Evolutionary conservation across 2,329 filamentous ascomycete genomes (phyloP), one percentile per base, ranked within the genome.

Genomic region (Colletotrichum lini): DNA sequence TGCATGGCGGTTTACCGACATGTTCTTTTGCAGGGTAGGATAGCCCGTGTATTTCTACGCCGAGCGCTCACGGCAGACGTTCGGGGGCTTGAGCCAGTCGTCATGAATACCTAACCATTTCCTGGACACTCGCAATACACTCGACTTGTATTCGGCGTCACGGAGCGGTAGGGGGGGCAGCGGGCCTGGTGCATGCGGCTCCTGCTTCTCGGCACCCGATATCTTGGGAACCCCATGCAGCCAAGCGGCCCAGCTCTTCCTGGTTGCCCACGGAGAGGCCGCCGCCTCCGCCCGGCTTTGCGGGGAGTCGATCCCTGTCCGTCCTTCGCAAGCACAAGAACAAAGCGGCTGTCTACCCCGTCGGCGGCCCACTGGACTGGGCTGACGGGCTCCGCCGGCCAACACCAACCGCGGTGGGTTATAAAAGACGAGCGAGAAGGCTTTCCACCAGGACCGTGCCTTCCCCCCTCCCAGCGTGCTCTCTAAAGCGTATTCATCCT

Each of bases 1-100:
- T 44, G 26, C 58, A 72, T n/a, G 30, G 54, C 40, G 68, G 72
- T 65, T 70, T 76, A 40, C 45, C 26, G 63, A 53, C 54, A 69
- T 56, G 67, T 54, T 16, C 9, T 60, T 38, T 23, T 66, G 40
- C 5, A 53, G n/a, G 18, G 2, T n/a, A 26, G n/a, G 15, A 7
- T 26, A 38, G 38, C 50, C 42, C 30, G n/a, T 66, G 47, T 47
- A 65, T 56, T 40, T 8, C 18, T 61, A 61, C 23, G 18, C 26
- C 45, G 42, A 23, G 58, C 49, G 26, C 44, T 49, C n/a, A 38
- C 8, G 44, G 44, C 16, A 61, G n/a, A 42, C 7, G n/a, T 2
- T 8, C 7, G 6, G n/a, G 15, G 12, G 30, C 53, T 15, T n/a
- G 15, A 57, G 2, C 23, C 54, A 42, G 13, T 42, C 54, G 23